Base-by-base conservation (phyloP, 2,329 filamentous ascomycete species). In the Alternaria postmessia region DNA sequence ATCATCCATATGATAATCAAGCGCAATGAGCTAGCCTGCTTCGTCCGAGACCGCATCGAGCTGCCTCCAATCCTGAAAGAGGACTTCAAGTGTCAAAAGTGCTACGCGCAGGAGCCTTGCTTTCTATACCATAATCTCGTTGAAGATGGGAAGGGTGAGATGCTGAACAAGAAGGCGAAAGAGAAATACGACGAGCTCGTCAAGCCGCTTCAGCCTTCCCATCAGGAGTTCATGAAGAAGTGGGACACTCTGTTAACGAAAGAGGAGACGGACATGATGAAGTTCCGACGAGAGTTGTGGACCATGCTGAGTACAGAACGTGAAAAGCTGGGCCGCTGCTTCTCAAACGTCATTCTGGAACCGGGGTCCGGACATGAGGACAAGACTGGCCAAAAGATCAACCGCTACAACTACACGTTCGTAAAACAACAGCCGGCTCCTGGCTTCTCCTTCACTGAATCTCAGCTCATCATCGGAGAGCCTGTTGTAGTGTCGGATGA, bases 401-500 rank as follows among this genome's bases (percentile, higher is more conserved):
- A 98, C 75, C 89, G 93, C 26, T 98, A 91, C 73, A 88, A 87
- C 52, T 99, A 99, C 79, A 91, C 87, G 0, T 93, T 99, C 64
- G 75, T 92, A 71, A 96, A 96, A 74, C 86, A 89, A 57, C 84
- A 85, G 24, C 76, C 85, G 0, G 72, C 81, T 3, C 68, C 87
- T 0, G 84, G 84, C 0, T 94, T 95, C 71, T 96, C 93, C 0
- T 99, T 99, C 72, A 81, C 92, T 1, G 94, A 98, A 70, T 98
- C 94, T 1, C 93, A 98, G 71, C 86, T 99, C 30, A 88, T 85
- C 2, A 85, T 92, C 26, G 94, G 94, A 42, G 95, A 99, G 73
- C 94, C 95, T 0, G 89, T 98, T 51, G 95, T 99, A n/a, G 87
- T 99, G 4, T 98, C 95, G 0, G 95, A 97, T 69, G 95, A 99